These are phyloP conservation scores for Aspergillus tamarii DNA, from an alignment of 2,329 filamentous ascomycete genomes.

Conservation along the genomic window DNA sequence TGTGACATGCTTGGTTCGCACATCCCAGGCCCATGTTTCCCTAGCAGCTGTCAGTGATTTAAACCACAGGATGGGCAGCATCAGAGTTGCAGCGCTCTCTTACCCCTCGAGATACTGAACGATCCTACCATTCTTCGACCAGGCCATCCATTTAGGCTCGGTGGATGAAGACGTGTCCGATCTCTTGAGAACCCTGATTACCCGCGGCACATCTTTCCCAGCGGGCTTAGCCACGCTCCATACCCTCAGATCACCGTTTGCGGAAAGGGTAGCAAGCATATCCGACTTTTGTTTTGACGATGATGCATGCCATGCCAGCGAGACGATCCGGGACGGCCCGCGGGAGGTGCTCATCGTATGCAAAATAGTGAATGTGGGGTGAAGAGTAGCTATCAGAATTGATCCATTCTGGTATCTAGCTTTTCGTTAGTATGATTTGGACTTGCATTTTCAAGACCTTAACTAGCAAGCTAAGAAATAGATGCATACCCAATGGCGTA, in stretches of 20 bases:
- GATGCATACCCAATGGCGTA: conserved; percentile 86
- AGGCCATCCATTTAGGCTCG: conserved; percentile 93
- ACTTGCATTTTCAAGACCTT: neutral
- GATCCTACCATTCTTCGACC: conserved; percentile 97
- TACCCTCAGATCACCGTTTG: conserved; percentile 88
- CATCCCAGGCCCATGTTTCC: conserved; percentile 94
- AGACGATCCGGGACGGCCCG: conserved; percentile 83
- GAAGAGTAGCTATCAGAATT: conserved; percentile 82
- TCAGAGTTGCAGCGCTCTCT: conserved; percentile 43
- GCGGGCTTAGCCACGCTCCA: conserved; percentile 91
- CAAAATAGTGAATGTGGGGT: conserved; percentile 89
- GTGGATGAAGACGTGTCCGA: conserved; percentile 68
- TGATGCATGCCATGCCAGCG: conserved; percentile 91
- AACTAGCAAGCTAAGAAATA: neutral
- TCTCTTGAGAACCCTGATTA: conserved; percentile 83
- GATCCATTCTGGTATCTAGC: conserved; percentile 90
- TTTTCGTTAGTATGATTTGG: conserved; percentile 9
- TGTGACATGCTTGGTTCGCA: conserved; percentile 94
- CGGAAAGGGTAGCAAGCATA: conserved; percentile 92
- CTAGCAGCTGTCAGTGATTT: conserved; percentile 46
- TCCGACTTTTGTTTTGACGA: conserved; percentile 95
- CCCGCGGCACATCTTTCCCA: conserved; percentile 75
- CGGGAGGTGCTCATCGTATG: conserved; percentile 87
- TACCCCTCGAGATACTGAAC: conserved; percentile 91
- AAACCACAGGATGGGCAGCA: neutral